A percentile compares a stretch with the other conserved stretches of the same genome.
Conservation (phyloP, 2,329 filamentous ascomycete genomes). For the Lecanoromycetidae sp. region DNA sequence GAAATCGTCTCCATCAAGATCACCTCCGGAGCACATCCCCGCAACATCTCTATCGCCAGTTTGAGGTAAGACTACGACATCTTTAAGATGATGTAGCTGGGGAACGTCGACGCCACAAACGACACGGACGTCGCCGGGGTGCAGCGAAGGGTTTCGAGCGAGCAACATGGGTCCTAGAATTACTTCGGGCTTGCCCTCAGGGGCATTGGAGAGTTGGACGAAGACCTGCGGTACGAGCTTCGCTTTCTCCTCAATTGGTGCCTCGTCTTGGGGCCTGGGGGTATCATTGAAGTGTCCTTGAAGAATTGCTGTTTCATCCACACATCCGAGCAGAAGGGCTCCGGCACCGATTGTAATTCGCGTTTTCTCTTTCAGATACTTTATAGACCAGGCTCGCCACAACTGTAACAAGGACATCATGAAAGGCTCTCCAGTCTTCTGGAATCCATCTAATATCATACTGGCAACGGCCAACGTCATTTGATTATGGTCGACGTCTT, state of each 20-base stretch:
- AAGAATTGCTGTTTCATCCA: slow-evolving; percentile 70
- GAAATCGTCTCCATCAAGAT: slow-evolving; percentile 92
- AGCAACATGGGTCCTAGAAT: slow-evolving; percentile 70
- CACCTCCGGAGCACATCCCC: slow-evolving; percentile 91
- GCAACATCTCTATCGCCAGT: slow-evolving; percentile 73
- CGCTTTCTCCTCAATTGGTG: slow-evolving; percentile 31
- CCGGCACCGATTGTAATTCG: slow-evolving; percentile 70
- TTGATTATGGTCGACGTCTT: slow-evolving; percentile 74
- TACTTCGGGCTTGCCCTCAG: slow-evolving; percentile 45
- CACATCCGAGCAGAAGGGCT: slow-evolving; percentile 75
- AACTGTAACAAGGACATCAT: slow-evolving; percentile 64
- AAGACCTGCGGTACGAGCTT: slow-evolving; percentile 71
- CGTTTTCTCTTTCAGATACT: slow-evolving; percentile 84
- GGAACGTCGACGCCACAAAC: slow-evolving; percentile 70
- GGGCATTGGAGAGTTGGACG: slow-evolving; percentile 57
- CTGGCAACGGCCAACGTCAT: slow-evolving; percentile 61
- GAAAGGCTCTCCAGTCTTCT: slow-evolving; percentile 64
- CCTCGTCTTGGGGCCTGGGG: slow-evolving; percentile 26
- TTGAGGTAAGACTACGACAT: slow-evolving; percentile 80
- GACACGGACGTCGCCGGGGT: slow-evolving; percentile 81
- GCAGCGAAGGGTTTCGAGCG: slow-evolving; percentile 84
- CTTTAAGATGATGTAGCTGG: slow-evolving; percentile 60
- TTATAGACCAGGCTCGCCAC: slow-evolving; percentile 83
- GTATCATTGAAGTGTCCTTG: slow-evolving; percentile 53
- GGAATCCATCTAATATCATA: slow-evolving; percentile 72